phyloP scores from a whole-genome alignment of 2,329 filamentous ascomycete genomes.

The Penicillium griseofulvum region DNA sequence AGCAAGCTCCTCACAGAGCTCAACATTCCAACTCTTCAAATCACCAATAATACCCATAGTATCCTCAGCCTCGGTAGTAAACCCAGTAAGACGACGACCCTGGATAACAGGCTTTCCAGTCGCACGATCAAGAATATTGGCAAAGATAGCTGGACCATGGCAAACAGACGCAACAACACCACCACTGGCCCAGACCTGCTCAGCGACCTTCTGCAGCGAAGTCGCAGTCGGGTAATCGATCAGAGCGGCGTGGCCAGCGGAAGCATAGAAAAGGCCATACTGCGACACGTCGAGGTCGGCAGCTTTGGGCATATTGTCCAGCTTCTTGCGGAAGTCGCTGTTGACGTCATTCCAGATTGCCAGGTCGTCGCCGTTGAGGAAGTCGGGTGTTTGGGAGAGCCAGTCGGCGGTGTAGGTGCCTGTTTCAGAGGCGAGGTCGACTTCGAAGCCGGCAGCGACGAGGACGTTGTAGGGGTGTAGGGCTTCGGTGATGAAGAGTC shows the following conservation, averaged over 20 bases:
- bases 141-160: slow-evolving; percentile 43
- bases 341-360: slow-evolving; percentile 40
- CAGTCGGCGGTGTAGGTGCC: slow-evolving; percentile 47
- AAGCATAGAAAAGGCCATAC: slow-evolving; percentile 18
- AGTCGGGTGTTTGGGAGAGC: slow-evolving; percentile 46
- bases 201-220: slow-evolving; percentile 43
- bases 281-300: slow-evolving; percentile 34
- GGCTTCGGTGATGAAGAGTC: slow-evolving; percentile 50
- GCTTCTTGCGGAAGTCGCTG: slow-evolving; percentile 45
- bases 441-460: slow-evolving; percentile 40
- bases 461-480: slow-evolving; percentile 51
- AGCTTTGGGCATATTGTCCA: slow-evolving; percentile 45
- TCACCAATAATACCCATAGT: slow-evolving; percentile 34
- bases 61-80: slow-evolving; percentile 41
- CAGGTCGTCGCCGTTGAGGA: slow-evolving; percentile 42
- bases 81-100: slow-evolving; percentile 41
- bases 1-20: slow-evolving; percentile 37
- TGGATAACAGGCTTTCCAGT: slow-evolving; percentile 40
- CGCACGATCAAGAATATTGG: slow-evolving; percentile 31
- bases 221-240: slow-evolving; percentile 49
- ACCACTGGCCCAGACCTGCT: slow-evolving; percentile 41
- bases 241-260: slow-evolving; percentile 40
- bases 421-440: slow-evolving; percentile 49
- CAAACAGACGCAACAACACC: slow-evolving; percentile 46
- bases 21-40: slow-evolving; percentile 32